Evolutionary conservation across 2,329 filamentous ascomycete genomes (phyloP).

Genomic region (Hypoxylon sp.): DNA sequence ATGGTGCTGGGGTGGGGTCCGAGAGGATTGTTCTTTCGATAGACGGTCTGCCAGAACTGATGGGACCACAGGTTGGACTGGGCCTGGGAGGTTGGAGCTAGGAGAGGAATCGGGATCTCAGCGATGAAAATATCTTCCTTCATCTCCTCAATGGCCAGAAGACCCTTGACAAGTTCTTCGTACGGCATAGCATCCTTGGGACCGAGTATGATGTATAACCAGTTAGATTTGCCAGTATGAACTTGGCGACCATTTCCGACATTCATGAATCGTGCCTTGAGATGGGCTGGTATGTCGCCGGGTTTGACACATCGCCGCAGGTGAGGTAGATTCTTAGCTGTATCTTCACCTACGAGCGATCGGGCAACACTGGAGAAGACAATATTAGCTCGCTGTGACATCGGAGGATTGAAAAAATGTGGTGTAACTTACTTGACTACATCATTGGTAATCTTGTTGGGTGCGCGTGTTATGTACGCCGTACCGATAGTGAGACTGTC

Average conservation of each 20-base stretch:
- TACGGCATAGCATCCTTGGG: slow-evolving; percentile 61
- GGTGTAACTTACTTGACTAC: slow-evolving; percentile 75
- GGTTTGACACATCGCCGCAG: slow-evolving; percentile 80
- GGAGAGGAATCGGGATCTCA: slow-evolving; percentile 72
- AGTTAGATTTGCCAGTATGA: slow-evolving; percentile 67
- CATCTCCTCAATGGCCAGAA: slow-evolving; percentile 60
- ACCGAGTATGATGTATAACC: slow-evolving; percentile 67
- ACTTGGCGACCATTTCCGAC: slow-evolving; percentile 64
- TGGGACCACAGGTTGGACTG: slow-evolving; percentile 79
- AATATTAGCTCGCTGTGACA: slow-evolving; percentile 42
- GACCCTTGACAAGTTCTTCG: slow-evolving; percentile 58
- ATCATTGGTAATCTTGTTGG: slow-evolving; percentile 74
- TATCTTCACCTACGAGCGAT: slow-evolving; percentile 65
- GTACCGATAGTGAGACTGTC: slow-evolving; percentile 66
- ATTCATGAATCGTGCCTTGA: slow-evolving; percentile 70
- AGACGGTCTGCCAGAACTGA: slow-evolving; percentile 84
- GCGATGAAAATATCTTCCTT: slow-evolving; percentile 65
- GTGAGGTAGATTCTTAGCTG: slow-evolving; percentile 72
- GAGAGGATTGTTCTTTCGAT: slow-evolving; percentile 87
- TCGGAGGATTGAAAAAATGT: slow-evolving; percentile 15
- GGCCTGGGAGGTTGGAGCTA: slow-evolving; percentile 77
- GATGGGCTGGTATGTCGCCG: slow-evolving; percentile 70
- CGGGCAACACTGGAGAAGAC: slow-evolving; percentile 60
- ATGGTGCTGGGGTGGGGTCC: slow-evolving; percentile 83
- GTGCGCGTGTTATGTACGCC: slow-evolving; percentile 76